Percentiles rank a stretch among this genome's conserved stretches.
Conservation (phyloP, 2,329 filamentous ascomycete genomes). For the Salinomyces thailandicus region DNA sequence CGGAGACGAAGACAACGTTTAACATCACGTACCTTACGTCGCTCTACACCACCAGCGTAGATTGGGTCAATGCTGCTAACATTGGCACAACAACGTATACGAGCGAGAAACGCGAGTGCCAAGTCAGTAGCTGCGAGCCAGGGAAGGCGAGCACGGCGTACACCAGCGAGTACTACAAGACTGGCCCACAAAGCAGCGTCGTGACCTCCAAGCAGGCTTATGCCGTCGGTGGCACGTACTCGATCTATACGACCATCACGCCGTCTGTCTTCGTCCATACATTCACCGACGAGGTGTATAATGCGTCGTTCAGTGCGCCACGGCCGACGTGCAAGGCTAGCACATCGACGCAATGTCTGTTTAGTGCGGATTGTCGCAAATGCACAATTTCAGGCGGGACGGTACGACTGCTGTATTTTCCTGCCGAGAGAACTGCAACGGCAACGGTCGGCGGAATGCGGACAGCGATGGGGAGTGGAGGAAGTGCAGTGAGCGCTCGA, state of each 20-base stretch:
- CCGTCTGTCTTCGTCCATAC: neutral
- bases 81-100: neutral
- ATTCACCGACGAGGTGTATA: neutral
- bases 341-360: neutral
- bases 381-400: slow-evolving; percentile 8
- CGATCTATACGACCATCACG: neutral
- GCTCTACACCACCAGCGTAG: neutral
- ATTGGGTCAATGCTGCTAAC: neutral
- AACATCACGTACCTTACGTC: neutral
- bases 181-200: neutral
- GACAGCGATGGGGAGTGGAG: no score
- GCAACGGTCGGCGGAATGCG: neutral
- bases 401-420: slow-evolving; percentile 8
- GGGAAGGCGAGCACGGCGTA: neutral
- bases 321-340: neutral
- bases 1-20: neutral
- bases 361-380: slow-evolving; percentile 3
- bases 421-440: neutral
- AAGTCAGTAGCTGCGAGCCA: neutral
- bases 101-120: neutral
- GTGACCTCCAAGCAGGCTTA: neutral
- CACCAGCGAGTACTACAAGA: neutral
- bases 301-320: neutral
- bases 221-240: neutral
- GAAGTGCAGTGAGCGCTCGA: no score